phyloP scores from a whole-genome alignment of 192 early-diverging fungal species.

The Chytriomyces sp. region DNA sequence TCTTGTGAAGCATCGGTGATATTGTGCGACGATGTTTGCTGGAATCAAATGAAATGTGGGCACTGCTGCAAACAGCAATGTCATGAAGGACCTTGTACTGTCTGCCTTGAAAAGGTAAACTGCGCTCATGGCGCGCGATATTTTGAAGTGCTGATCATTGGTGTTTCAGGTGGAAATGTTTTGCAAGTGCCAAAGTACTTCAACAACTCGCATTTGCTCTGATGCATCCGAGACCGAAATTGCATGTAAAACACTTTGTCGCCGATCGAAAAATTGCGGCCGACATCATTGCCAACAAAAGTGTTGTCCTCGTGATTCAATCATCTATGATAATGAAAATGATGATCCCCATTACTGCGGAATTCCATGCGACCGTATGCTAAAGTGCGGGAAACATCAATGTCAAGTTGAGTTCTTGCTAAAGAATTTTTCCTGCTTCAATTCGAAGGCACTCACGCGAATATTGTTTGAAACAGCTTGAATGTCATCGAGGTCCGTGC shows the following conservation, averaged over 20 bases:
- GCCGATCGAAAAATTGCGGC: neutral
- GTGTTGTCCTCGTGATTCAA: constrained; percentile 8
- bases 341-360: constrained; percentile 9
- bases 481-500: constrained; percentile 31
- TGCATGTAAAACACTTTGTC: constrained; percentile 12
- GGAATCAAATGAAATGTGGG: constrained; percentile 16
- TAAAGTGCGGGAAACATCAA: constrained; percentile 23
- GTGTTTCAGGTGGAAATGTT: neutral
- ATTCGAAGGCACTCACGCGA: neutral
- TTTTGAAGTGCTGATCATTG: neutral
- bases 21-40: constrained; percentile 14
- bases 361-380: neutral
- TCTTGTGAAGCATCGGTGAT: constrained; percentile 7
- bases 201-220: neutral
- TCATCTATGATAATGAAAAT: neutral
- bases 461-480: neutral
- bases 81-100: constrained; percentile 20
- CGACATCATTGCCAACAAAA: constrained; percentile 14
- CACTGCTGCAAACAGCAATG: constrained; percentile 16
- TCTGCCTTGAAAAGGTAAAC: constrained; percentile 20
- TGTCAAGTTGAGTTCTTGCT: neutral
- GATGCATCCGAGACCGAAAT: neutral
- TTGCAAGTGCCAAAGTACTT: constrained; percentile 1
- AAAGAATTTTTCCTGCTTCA: no score
- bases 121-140: neutral